These are phyloP conservation scores for Medicago arabica DNA, from an alignment of 306 rosid species.

Conservation along the genomic window DNA sequence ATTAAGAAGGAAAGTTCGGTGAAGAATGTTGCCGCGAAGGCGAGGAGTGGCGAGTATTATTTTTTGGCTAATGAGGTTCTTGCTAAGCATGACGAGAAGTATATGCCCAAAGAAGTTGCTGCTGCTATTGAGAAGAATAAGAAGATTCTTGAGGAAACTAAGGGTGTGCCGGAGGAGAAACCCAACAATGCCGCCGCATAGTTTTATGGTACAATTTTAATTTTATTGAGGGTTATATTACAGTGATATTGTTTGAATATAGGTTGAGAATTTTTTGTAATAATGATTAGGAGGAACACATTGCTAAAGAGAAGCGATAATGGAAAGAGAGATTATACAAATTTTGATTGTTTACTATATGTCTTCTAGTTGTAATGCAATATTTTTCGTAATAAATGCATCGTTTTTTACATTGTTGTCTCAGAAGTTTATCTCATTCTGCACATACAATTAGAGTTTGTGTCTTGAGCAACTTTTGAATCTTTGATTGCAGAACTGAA, in stretches of 20 bases:
- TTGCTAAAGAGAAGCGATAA: conserved; percentile 17
- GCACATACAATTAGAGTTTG: conserved; percentile 8
- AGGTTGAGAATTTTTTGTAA: conserved; percentile 29
- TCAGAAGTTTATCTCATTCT: conserved; percentile 3
- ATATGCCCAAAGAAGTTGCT: conserved; percentile 87
- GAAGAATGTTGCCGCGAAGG: conserved; percentile 70
- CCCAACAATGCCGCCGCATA: conserved; percentile 38
- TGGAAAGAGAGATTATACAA: conserved; percentile 26
- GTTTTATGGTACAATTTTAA: conserved; percentile 44
- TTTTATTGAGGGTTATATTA: conserved; percentile 21
- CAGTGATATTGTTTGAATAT: conserved; percentile 9
- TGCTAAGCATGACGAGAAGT: conserved; percentile 97
- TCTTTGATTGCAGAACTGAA: background rate
- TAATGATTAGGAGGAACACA: conserved; percentile 45
- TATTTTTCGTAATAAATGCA: conserved; percentile 29
- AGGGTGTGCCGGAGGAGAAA: conserved; percentile 21
- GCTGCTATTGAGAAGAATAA: conserved; percentile 90
- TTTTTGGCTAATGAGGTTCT: conserved; percentile 82
- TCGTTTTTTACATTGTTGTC: background rate
- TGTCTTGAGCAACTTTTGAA: background rate
- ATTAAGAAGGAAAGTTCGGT: conserved; percentile 56
- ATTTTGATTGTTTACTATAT: conserved; percentile 37
- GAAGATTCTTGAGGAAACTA: conserved; percentile 62
- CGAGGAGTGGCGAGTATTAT: conserved; percentile 69
- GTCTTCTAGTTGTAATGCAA: conserved; percentile 47